Evolutionary conservation across 352 stramenopile genomes (phyloP), one percentile per base, ranked within the genome.

Genomic region (Globisporangium takayamanum): DNA sequence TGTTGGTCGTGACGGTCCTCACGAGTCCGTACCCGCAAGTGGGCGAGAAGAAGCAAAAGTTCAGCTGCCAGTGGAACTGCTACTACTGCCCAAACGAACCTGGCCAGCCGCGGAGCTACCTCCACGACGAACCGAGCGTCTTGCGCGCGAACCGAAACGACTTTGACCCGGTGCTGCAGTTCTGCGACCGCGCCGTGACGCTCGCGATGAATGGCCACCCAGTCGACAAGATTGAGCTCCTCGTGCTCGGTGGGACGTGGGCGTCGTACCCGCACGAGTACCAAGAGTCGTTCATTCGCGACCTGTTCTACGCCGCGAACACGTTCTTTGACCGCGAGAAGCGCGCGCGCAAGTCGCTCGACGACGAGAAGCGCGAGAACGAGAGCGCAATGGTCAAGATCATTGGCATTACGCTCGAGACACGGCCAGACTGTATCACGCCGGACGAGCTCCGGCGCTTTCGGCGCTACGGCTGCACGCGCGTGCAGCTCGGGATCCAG

Each of bases 21-120:
- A 97, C 91, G 47, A 96, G 83, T 62, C 91, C 91, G 53, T 96
- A 97, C 67, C 88, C 91, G 41, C 63, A 67, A 15, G 85, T 94
- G 26, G 70, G 70, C 51, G 72, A 75, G 18, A 94, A 89, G 66
- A 68, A 65, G 42, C 91, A 97, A 70, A 78, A 76, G 26, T 97
- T 97, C 56, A 94, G 80, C 59, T 97, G 91, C 68, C 88, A 97
- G 70, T 97, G 92, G 88, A 97, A 97, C 63, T 98, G 92, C 69
- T 97, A 97, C 79, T 98, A 98, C 67, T 98, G 92, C 65, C 91
- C 92, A 4, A 97, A 98, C 63, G 87, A 98, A 50, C 89, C 90
- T 0, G 86, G 82, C 11, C 89, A 97, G 67, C 89, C 92, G 20
- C 82, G 90, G 41, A 96, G 83, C 66, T 98, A 98, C 70, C 71